Evolutionary conservation across 2,329 filamentous ascomycete species (phyloP), one percentile per base, ranked within the genome.

Genomic region (Neonectria sp.): DNA sequence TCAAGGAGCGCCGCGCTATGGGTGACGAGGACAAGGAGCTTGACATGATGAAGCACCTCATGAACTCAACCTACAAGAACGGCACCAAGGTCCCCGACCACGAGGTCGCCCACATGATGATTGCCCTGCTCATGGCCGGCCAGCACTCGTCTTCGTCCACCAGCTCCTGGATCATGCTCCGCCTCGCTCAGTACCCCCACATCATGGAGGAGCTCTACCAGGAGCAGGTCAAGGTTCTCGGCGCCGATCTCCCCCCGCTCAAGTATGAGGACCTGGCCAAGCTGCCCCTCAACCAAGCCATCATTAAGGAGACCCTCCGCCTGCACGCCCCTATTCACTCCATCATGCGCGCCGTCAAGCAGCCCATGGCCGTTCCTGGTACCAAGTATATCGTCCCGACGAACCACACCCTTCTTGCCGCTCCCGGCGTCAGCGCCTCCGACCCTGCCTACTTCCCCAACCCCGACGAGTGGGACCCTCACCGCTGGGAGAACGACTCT

Each of bases 281-380:
- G 80, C 88, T 98, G 37, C 90, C 94, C 55, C 89, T 98, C 24
- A 93, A 97, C 85, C 87, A 91, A 75, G 92, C 94, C 75, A 91
- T 97, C 71, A 88, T 98, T 82, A 96, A 95, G 84, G 95, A 98
- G 83, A 97, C 95, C 3, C 91, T 98, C 45, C 93, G 95, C 70
- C 86, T 98, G 17, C 93, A 98, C 80, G 93, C 95, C 1, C 95
- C 95, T 1, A 98, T 98, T 77, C 95, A 98, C 87, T 96, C 93
- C 57, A 97, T 98, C 77, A 90, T 98, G 87, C 94, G 95, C 75
- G 93, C 93, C 75, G 95, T 97, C 80, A 97, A 95, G 85, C 89
- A 90, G 72, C 94, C 95, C 66, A 94, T 98, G 89, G 88, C 90
- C 12, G 89, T 97, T 29, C 90, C 94, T 33, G 93, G 93, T 71